Conservation (phyloP, 257 asterid genomes). For the Lantana camara region DNA sequence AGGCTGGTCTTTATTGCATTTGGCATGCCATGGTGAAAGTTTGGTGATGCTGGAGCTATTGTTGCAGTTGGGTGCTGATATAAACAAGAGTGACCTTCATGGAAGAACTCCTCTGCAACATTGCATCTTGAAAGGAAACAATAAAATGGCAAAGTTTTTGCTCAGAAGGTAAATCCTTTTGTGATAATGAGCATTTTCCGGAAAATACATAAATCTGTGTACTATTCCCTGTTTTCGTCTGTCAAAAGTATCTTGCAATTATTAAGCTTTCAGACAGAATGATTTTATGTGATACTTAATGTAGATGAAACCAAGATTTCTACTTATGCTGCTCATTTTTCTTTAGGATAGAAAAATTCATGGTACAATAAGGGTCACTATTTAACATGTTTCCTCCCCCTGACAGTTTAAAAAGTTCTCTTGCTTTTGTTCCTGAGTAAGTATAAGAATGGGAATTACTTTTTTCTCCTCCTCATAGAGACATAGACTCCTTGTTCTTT, state of each 20-base stretch:
- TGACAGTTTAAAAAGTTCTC: not conserved
- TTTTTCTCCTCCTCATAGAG: not conserved
- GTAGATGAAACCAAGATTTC: not conserved
- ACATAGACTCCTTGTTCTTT: not conserved
- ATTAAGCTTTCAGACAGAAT: not conserved
- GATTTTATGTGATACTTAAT: not conserved
- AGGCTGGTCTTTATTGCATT: conserved; percentile 85
- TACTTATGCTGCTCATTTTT: not conserved
- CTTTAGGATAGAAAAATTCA: not conserved
- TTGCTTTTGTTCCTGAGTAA: not conserved
- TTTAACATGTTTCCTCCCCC: no score
- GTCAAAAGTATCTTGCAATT: not conserved
- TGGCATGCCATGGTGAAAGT: conserved; percentile 76
- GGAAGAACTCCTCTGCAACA: conserved; percentile 92
- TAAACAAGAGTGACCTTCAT: conserved; percentile 75
- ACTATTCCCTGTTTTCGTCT: conserved; percentile 12
- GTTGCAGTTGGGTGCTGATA: conserved; percentile 87
- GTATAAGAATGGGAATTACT: not conserved
- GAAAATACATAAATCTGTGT: not conserved
- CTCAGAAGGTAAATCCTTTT: conserved; percentile 73
- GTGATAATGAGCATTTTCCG: not conserved
- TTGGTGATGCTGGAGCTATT: conserved; percentile 86
- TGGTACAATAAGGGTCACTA: not conserved
- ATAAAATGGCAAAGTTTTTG: conserved; percentile 72
- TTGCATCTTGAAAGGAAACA: conserved; percentile 82